Conservation (phyloP, 257 asterid species). For the Scutellaria minor region DNA sequence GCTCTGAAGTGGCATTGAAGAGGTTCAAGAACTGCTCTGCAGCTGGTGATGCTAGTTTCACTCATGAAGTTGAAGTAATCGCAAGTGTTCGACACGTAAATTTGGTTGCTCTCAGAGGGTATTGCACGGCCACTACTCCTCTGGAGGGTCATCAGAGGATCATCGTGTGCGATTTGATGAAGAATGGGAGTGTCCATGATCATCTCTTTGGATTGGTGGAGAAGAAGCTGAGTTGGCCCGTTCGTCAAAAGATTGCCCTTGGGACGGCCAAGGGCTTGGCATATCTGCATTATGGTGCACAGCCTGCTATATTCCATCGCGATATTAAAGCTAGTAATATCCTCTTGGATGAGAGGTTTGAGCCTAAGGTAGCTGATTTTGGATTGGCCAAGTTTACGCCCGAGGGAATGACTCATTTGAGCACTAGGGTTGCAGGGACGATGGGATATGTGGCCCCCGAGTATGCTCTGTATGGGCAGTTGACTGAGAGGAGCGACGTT, state of each 20-base stretch:
- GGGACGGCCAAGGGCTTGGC: slow-evolving; percentile 89
- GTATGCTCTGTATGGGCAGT: slow-evolving; percentile 84
- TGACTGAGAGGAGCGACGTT: slow-evolving; percentile 87
- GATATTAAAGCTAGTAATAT: slow-evolving; percentile 91
- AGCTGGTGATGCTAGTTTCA: slow-evolving; percentile 68
- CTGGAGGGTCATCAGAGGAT: slow-evolving; percentile 87
- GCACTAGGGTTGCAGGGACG: slow-evolving; percentile 95
- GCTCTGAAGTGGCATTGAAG: slow-evolving; percentile 79
- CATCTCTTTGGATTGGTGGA: slow-evolving; percentile 61
- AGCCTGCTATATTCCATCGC: slow-evolving; percentile 72
- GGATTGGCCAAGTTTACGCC: slow-evolving; percentile 89
- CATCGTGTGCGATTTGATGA: slow-evolving; percentile 84
- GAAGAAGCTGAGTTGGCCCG: slow-evolving; percentile 72
- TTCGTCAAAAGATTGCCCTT: slow-evolving; percentile 73
- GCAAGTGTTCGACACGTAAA: slow-evolving; percentile 88
- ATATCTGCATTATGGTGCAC: slow-evolving; percentile 83
- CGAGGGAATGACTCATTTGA: slow-evolving; percentile 81
- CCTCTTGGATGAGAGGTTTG: slow-evolving; percentile 78
- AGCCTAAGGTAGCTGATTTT: slow-evolving; percentile 86
- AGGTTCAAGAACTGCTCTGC: slow-evolving; percentile 90
- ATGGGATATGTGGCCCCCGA: slow-evolving; percentile 98
- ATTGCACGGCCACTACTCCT: slow-evolving; percentile 79
- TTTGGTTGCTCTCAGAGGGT: slow-evolving; percentile 78
- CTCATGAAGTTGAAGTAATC: slow-evolving; percentile 83
- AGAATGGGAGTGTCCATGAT: slow-evolving; percentile 84